phyloP scores from a whole-genome alignment of 2,329 filamentous ascomycete species.

The Penicillium crustosum region DNA sequence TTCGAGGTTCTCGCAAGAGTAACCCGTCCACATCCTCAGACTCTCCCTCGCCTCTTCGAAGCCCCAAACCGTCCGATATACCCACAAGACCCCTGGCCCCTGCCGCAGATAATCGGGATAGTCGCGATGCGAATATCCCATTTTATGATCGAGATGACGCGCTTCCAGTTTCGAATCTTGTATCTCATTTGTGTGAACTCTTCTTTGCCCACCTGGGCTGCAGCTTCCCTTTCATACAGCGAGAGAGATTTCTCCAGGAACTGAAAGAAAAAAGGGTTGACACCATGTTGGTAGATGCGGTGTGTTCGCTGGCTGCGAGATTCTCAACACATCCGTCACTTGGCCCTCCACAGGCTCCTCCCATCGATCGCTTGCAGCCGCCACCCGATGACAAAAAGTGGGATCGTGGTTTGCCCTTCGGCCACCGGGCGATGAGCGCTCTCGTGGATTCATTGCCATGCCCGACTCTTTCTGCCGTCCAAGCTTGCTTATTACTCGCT shows the following conservation, averaged over 20 bases:
- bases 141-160: constrained; percentile 74
- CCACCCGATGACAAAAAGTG: constrained; percentile 48
- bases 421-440: constrained; percentile 77
- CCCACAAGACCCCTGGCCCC: constrained; percentile 20
- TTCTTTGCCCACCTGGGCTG: constrained; percentile 83
- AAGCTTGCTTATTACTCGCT: constrained; percentile 78
- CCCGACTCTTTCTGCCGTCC: constrained; percentile 78
- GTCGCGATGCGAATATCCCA: constrained; percentile 53
- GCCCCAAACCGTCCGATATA: constrained; percentile 30
- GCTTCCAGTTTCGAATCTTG: constrained; percentile 69
- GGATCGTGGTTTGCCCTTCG: constrained; percentile 74
- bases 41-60: constrained; percentile 38
- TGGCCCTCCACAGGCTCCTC: constrained; percentile 52
- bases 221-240: constrained; percentile 79
- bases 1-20: constrained; percentile 56
- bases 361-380: constrained; percentile 43
- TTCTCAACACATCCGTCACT: constrained; percentile 66
- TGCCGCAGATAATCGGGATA: constrained; percentile 29
- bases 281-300: constrained; percentile 79
- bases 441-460: constrained; percentile 81
- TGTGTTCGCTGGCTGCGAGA: constrained; percentile 77
- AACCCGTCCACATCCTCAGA: constrained; percentile 43
- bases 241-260: constrained; percentile 70
- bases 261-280: constrained; percentile 79
- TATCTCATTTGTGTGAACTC: constrained; percentile 72